These are phyloP conservation scores for Purpureocillium lavendulum DNA, from an alignment of 2,329 filamentous ascomycete genomes.

Conservation along the genomic window DNA sequence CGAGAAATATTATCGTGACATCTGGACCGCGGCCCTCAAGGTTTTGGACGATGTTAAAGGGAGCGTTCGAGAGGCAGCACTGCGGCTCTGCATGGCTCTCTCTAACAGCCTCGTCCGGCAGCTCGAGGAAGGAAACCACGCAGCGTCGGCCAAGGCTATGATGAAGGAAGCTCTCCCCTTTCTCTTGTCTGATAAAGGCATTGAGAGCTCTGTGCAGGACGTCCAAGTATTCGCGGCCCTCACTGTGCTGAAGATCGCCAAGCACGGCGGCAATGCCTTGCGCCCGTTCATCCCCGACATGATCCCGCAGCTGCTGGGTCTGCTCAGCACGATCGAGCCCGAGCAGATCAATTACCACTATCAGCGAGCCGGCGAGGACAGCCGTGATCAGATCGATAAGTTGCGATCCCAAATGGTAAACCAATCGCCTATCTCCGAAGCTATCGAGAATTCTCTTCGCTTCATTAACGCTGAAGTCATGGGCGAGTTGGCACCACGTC, in stretches of 20 bases:
- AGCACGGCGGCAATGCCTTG: conserved; percentile 73
- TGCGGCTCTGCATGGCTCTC: conserved; percentile 73
- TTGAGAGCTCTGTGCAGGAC: conserved; percentile 83
- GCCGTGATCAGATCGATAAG: conserved; percentile 83
- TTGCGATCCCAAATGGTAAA: conserved; percentile 74
- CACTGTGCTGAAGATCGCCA: conserved; percentile 81
- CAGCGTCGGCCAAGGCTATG: conserved; percentile 67
- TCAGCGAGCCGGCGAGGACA: conserved; percentile 79
- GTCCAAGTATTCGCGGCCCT: conserved; percentile 76
- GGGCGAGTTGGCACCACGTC: conserved; percentile 58
- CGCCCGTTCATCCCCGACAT: conserved; percentile 75
- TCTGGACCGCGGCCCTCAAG: conserved; percentile 81
- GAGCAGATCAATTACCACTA: conserved; percentile 89
- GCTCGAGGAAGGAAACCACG: conserved; percentile 67
- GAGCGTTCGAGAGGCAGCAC: conserved; percentile 72
- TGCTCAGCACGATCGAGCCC: conserved; percentile 82
- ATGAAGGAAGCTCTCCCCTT: conserved; percentile 84
- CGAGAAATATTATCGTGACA: conserved; percentile 72
- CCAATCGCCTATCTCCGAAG: conserved; percentile 82
- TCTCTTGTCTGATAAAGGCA: conserved; percentile 76
- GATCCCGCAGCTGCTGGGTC: conserved; percentile 68
- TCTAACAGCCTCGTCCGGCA: conserved; percentile 81
- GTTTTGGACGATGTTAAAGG: conserved; percentile 95
- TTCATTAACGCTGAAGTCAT: conserved; percentile 74
- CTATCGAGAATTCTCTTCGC: conserved; percentile 82